Percentiles rank a stretch among this genome's conserved stretches.
Conservation (phyloP, 1,284 basidiomycete genomes). For the Xerocomus nothofagi region DNA sequence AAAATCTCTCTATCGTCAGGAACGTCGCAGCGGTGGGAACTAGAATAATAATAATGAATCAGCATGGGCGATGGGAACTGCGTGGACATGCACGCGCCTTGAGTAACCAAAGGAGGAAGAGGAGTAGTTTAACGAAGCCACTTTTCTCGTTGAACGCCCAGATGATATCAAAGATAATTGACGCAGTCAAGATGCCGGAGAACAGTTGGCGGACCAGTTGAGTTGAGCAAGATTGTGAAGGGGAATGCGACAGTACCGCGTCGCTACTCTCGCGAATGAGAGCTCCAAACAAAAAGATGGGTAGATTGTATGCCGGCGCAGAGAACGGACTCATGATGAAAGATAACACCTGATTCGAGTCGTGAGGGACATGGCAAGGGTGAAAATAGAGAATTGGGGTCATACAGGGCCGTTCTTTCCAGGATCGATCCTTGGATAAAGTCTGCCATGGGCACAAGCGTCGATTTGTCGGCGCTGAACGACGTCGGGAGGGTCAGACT, state of each 20-base stretch:
- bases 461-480: not conserved
- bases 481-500: not conserved
- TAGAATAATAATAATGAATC: too few relatives aligned
- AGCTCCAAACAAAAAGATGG: slow-evolving; percentile 73
- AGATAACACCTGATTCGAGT: slow-evolving; percentile 46
- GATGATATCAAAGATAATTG: slow-evolving; percentile 67
- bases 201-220: slow-evolving; percentile 47
- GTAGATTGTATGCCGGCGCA: slow-evolving; percentile 67
- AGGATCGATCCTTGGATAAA: slow-evolving; percentile 69
- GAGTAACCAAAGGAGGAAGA: slow-evolving; percentile 59
- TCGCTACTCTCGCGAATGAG: slow-evolving; percentile 70
- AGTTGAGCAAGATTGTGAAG: not conserved
- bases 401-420: slow-evolving; percentile 64
- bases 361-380: not conserved
- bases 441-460: slow-evolving; percentile 39
- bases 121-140: slow-evolving; percentile 56
- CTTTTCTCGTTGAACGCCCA: slow-evolving; percentile 63
- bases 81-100: slow-evolving; percentile 67
- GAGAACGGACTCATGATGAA: slow-evolving; percentile 59
- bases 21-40: slow-evolving; percentile 67
- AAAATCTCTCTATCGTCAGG: slow-evolving; percentile 55
- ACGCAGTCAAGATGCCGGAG: slow-evolving; percentile 57
- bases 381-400: not conserved
- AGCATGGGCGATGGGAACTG: too few relatives aligned
- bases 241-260: slow-evolving; percentile 47